Conservation (phyloP, 2,329 filamentous ascomycete species). For the Aspergillus quadricinctus region DNA sequence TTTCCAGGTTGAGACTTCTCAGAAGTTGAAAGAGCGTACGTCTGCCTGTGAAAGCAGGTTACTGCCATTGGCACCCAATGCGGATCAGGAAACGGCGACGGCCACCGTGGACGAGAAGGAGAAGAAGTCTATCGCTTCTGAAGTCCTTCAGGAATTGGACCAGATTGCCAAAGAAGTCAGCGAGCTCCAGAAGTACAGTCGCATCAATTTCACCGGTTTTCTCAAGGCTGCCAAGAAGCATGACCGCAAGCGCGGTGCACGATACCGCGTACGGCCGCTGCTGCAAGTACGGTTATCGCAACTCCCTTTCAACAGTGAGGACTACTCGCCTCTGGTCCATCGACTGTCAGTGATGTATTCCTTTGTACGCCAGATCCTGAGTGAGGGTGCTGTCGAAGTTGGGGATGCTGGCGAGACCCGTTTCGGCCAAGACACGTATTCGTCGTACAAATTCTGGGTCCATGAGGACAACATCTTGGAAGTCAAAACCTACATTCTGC, state of each 20-base stretch:
- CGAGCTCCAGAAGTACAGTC: slow-evolving; percentile 91
- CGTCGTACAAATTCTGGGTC: slow-evolving; percentile 93
- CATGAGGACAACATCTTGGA: slow-evolving; percentile 93
- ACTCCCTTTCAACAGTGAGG: slow-evolving; percentile 90
- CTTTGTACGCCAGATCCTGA: slow-evolving; percentile 77
- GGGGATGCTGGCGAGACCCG: slow-evolving; percentile 44
- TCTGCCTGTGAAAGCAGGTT: slow-evolving; percentile 64
- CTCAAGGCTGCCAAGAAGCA: slow-evolving; percentile 99
- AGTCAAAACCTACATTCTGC: slow-evolving; percentile 92
- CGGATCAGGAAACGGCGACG: slow-evolving; percentile 31
- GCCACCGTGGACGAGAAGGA: slow-evolving; percentile 38
- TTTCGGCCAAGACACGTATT: slow-evolving; percentile 63
- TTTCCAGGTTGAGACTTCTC: slow-evolving; percentile 80
- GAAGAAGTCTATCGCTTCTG: slow-evolving; percentile 54
- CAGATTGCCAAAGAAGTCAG: slow-evolving; percentile 83
- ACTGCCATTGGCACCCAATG: slow-evolving; percentile 50
- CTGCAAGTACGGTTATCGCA: slow-evolving; percentile 86
- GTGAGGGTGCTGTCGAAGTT: slow-evolving; percentile 48
- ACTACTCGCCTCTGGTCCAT: slow-evolving; percentile 85
- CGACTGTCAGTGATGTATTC: slow-evolving; percentile 92
- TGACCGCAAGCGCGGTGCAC: slow-evolving; percentile 81
- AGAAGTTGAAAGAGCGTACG: slow-evolving; percentile 75
- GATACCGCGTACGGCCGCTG: slow-evolving; percentile 85
- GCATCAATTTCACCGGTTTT: slow-evolving; percentile 95
- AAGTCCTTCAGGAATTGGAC: slow-evolving; percentile 77